Evolutionary conservation across 345 rosid species (phyloP).

Genomic region (Populus ilicifolia): DNA sequence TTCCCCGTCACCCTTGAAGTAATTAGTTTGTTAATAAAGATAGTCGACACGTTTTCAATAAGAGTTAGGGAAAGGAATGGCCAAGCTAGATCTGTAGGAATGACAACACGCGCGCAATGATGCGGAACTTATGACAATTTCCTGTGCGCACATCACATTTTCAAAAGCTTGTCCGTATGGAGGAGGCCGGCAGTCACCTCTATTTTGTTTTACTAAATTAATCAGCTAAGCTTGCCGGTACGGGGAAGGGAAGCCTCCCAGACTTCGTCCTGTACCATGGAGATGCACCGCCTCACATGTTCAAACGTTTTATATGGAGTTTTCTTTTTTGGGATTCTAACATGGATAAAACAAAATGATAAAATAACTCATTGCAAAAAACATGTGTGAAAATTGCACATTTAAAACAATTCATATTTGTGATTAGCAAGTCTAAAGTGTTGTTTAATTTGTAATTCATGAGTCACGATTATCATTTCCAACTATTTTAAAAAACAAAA

Average conservation of each 20-base stretch:
- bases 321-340: too few species aligned
- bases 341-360: too few species aligned
- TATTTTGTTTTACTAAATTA: neutral
- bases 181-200: neutral
- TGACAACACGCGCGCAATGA: conserved; percentile 3
- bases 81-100: conserved; percentile 5
- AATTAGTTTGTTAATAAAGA: neutral
- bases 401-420: too few species aligned
- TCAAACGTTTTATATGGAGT: too few species aligned
- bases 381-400: too few species aligned
- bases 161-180: neutral
- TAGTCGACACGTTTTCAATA: neutral
- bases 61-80: neutral
- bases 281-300: too few species aligned
- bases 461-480: accelerated
- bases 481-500: too few species aligned
- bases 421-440: accelerated
- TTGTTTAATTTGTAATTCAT: too few species aligned
- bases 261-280: too few species aligned
- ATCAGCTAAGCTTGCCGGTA: neutral
- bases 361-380: too few species aligned
- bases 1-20: neutral
- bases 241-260: neutral
- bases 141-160: neutral
- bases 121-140: neutral